These are phyloP conservation scores for Cytidiella melzeri DNA, from an alignment of 768 basidiomycete species.

Conservation along the genomic window DNA sequence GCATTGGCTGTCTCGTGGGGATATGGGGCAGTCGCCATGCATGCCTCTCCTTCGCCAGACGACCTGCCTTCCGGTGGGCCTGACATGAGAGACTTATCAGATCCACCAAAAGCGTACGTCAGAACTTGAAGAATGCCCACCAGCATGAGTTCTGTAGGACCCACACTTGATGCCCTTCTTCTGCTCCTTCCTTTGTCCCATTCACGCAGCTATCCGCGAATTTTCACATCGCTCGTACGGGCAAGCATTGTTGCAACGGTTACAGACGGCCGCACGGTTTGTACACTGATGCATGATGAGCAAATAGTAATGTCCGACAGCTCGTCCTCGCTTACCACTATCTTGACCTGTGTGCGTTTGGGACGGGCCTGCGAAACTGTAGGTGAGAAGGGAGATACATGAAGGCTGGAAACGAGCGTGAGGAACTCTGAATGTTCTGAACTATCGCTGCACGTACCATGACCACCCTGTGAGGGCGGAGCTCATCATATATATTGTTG, in stretches of 20 bases:
- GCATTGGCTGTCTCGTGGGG: slow-evolving; percentile 33
- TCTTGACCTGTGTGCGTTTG: slow-evolving; percentile 54
- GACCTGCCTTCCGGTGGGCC: slow-evolving; percentile 7
- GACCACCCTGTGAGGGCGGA: slow-evolving; percentile 29
- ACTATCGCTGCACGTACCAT: slow-evolving; percentile 24
- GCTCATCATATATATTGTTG: too few relatives aligned
- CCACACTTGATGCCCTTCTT: slow-evolving; percentile 55
- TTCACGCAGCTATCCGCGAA: slow-evolving; percentile 51
- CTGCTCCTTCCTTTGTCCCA: slow-evolving; percentile 57
- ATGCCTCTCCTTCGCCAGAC: slow-evolving; percentile 8
- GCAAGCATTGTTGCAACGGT: slow-evolving; percentile 50
- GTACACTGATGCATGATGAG: slow-evolving; percentile 35
- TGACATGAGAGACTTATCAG: background rate
- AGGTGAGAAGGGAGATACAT: slow-evolving; percentile 3
- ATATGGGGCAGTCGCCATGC: slow-evolving; percentile 2
- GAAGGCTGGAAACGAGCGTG: slow-evolving; percentile 1
- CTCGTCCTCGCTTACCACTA: slow-evolving; percentile 38
- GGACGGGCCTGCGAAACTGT: slow-evolving; percentile 25
- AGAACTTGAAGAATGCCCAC: too few relatives aligned
- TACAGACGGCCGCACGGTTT: slow-evolving; percentile 52
- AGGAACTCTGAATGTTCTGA: background rate
- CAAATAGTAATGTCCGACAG: slow-evolving; percentile 5
- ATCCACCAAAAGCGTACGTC: background rate
- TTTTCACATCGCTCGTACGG: slow-evolving; percentile 62
- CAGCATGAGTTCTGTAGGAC: slow-evolving; percentile 30